These are phyloP conservation scores for Xylaria intraflava DNA, from an alignment of 495 filamentous ascomycete species.

Conservation along the genomic window DNA sequence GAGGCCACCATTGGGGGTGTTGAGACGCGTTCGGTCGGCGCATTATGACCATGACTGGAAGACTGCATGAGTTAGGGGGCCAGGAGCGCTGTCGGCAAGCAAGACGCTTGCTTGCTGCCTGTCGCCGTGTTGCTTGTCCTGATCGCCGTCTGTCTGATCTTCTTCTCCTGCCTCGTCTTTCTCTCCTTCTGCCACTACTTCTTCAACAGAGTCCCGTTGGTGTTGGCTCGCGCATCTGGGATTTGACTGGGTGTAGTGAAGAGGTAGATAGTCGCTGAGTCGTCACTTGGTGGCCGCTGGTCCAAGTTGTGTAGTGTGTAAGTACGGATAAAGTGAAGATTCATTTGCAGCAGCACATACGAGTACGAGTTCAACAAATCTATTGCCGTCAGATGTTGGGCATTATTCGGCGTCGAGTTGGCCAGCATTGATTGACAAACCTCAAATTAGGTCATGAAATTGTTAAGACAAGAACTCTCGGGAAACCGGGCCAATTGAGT, in stretches of 20 bases:
- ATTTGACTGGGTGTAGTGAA: background rate
- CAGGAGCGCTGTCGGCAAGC: background rate
- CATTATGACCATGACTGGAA: constrained; percentile 39
- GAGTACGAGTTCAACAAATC: background rate
- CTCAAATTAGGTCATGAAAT: background rate
- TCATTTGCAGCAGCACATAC: background rate
- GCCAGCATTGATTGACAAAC: constrained; percentile 1
- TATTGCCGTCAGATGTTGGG: background rate
- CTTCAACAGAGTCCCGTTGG: background rate
- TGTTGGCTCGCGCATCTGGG: constrained; percentile 2
- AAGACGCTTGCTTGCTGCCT: background rate
- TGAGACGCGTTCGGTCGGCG: constrained; percentile 32
- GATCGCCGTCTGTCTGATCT: too few species aligned
- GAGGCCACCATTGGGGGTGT: constrained; percentile 38
- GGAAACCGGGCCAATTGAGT: background rate
- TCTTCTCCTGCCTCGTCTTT: background rate
- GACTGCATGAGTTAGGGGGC: constrained; percentile 34
- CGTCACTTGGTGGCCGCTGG: background rate
- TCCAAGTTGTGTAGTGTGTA: background rate
- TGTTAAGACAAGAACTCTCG: background rate
- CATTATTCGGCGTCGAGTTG: background rate
- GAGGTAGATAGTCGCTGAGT: background rate
- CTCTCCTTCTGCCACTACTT: background rate
- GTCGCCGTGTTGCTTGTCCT: too few species aligned
- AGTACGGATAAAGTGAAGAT: background rate